Percentiles rank a stretch among this genome's conserved stretches.
Evolutionary conservation across 1,284 basidiomycete genomes (phyloP).

Genomic region (Spongispora temasekensis): DNA sequence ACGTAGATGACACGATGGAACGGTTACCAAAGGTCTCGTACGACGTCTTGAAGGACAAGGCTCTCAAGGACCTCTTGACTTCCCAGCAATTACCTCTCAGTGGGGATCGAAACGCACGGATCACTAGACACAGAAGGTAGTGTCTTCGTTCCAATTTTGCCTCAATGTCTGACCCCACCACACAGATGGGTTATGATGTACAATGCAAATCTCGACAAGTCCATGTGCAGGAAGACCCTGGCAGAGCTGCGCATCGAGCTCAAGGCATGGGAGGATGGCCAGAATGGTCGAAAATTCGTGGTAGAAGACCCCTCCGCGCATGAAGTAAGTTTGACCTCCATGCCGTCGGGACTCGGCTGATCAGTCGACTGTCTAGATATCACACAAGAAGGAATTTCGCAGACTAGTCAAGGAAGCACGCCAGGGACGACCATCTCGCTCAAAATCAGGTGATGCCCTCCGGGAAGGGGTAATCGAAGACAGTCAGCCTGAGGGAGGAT

Average conservation of each 20-base stretch:
- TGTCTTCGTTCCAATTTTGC: slow-evolving; percentile 13
- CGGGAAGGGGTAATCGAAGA: slow-evolving; percentile 10
- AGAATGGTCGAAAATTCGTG: slow-evolving; percentile 35
- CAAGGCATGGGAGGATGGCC: slow-evolving; percentile 58
- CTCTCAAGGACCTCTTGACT: slow-evolving; percentile 57
- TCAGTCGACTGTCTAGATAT: slow-evolving; percentile 10
- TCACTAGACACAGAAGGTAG: slow-evolving; percentile 62
- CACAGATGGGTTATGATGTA: slow-evolving; percentile 66
- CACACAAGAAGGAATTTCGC: slow-evolving; percentile 29
- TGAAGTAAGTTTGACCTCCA: slow-evolving; percentile 41
- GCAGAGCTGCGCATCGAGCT: slow-evolving; percentile 54
- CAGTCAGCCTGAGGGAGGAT: slow-evolving; percentile 15
- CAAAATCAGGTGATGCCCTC: slow-evolving; percentile 1
- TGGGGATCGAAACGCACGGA: slow-evolving; percentile 54
- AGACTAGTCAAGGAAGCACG: slow-evolving; percentile 29
- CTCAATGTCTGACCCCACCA: background rate
- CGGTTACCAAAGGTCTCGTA: slow-evolving; percentile 69
- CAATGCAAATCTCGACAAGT: slow-evolving; percentile 71
- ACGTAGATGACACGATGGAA: slow-evolving; percentile 40
- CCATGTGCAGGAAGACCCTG: slow-evolving; percentile 48
- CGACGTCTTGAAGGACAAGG: slow-evolving; percentile 60
- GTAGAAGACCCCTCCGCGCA: slow-evolving; percentile 49
- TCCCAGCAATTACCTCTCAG: slow-evolving; percentile 51
- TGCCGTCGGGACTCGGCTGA: background rate
- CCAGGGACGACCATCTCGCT: slow-evolving; percentile 6